These are phyloP conservation scores for Przewalskia tangutica DNA, from an alignment of 257 asterid genomes.

Conservation along the genomic window DNA sequence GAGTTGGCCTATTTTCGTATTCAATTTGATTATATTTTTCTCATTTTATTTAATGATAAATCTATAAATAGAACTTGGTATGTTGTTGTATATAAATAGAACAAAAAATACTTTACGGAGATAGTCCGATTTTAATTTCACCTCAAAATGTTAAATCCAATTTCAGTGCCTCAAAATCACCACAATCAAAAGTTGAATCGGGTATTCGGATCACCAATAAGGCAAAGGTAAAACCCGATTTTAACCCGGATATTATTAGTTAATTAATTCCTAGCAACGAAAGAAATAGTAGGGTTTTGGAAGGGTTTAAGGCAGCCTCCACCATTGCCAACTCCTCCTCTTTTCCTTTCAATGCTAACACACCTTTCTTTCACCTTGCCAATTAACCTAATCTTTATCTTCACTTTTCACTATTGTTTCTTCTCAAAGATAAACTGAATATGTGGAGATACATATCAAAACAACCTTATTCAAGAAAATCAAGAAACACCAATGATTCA, in stretches of 20 bases:
- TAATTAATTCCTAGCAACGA: background rate
- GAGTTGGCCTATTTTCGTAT: background rate
- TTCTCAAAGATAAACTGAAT: constrained; percentile 12
- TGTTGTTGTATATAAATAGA: accelerated
- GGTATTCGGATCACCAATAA: no score
- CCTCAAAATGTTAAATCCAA: no score
- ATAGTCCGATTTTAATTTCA: no score
- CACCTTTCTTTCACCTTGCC: background rate
- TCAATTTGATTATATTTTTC: background rate
- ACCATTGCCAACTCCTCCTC: background rate
- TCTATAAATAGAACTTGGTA: accelerated
- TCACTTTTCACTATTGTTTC: background rate
- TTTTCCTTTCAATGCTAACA: background rate
- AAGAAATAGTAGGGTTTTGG: constrained; percentile 33
- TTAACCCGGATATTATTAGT: background rate
- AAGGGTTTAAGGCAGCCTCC: constrained; percentile 60
- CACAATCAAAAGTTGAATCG: no score
- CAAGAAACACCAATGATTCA: constrained; percentile 18
- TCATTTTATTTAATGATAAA: background rate
- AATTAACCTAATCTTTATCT: background rate
- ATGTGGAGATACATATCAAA: constrained; percentile 82
- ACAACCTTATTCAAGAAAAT: constrained; percentile 36
- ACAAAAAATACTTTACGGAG: no score
- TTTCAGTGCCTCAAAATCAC: no score
- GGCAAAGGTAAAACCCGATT: background rate